Conservation (phyloP, 176 grass and related monocot species). For the Aegilops sharonensis region DNA sequence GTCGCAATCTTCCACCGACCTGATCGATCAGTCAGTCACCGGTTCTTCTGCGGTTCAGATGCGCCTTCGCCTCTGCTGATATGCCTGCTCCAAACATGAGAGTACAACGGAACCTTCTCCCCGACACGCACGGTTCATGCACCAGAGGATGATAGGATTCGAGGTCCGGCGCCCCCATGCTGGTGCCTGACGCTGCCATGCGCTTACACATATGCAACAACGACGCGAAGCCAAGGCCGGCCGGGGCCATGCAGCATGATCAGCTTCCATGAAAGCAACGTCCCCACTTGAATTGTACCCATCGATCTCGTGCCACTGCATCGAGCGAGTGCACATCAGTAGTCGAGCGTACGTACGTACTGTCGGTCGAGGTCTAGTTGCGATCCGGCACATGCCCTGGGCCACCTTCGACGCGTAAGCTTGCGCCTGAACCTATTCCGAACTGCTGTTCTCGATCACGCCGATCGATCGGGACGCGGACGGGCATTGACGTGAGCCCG, state of each 20-base stretch:
- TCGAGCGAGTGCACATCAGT: not conserved
- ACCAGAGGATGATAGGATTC: not conserved
- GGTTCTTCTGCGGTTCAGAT: not conserved
- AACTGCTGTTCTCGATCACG: conserved; percentile 39
- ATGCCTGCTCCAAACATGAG: conserved; percentile 3
- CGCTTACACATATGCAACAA: conserved; percentile 7
- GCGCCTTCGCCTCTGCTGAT: not conserved
- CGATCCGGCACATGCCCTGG: conserved; percentile 35
- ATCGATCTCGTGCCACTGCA: not conserved
- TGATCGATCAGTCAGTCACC: conserved; percentile 5
- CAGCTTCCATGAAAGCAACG: conserved; percentile 31
- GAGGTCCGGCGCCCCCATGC: not conserved
- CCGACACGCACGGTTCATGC: not conserved
- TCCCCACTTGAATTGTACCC: not conserved
- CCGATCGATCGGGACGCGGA: not conserved
- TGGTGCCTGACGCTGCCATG: not conserved
- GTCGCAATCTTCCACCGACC: not conserved
- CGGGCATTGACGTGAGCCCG: not conserved
- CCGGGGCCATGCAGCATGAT: conserved; percentile 15
- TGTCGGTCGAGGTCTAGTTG: conserved; percentile 6
- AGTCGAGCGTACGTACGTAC: not conserved
- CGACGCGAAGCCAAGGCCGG: conserved; percentile 3
- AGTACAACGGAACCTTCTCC: conserved; percentile 12
- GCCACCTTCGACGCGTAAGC: conserved; percentile 35
- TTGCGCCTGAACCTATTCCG: conserved; percentile 47